These are phyloP conservation scores for Pichia sp. DNA, from an alignment of 1,139 yeast genomes.

Conservation along the genomic window DNA sequence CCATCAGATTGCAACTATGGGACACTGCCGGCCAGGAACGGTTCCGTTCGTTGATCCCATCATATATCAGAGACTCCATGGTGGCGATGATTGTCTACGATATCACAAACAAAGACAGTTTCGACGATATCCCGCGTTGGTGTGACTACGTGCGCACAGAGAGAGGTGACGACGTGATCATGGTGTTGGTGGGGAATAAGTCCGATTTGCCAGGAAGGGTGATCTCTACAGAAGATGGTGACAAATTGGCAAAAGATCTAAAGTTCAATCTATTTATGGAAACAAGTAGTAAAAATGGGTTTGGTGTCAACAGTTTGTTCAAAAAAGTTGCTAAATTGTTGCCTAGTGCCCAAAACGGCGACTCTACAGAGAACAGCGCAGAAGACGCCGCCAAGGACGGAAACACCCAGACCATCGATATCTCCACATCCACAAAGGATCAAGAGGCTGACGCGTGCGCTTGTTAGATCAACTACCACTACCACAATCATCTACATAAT, in stretches of 20 bases:
- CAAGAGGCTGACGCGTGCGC: conserved; percentile 28
- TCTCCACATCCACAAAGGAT: conserved; percentile 26
- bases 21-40: conserved; percentile 86
- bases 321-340: conserved; percentile 87
- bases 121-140: conserved; percentile 77
- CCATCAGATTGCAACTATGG: conserved; percentile 62
- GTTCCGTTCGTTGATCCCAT: conserved; percentile 86
- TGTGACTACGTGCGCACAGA: conserved; percentile 78
- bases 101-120: conserved; percentile 81
- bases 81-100: conserved; percentile 97
- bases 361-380: conserved; percentile 24
- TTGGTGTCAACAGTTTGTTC: conserved; percentile 86
- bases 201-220: conserved; percentile 71
- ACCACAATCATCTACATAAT: not conserved
- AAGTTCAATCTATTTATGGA: conserved; percentile 85
- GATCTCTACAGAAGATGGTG: conserved; percentile 80
- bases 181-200: conserved; percentile 80
- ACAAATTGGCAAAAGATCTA: conserved; percentile 69
- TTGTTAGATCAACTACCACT: too few relatives aligned
- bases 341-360: conserved; percentile 62
- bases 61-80: conserved; percentile 93
- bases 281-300: conserved; percentile 94
- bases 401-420: conserved; percentile 32
- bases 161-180: conserved; percentile 66
- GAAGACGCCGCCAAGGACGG: conserved; percentile 1